Conservation (phyloP, 345 rosid species). For the Citrus unshiu region DNA sequence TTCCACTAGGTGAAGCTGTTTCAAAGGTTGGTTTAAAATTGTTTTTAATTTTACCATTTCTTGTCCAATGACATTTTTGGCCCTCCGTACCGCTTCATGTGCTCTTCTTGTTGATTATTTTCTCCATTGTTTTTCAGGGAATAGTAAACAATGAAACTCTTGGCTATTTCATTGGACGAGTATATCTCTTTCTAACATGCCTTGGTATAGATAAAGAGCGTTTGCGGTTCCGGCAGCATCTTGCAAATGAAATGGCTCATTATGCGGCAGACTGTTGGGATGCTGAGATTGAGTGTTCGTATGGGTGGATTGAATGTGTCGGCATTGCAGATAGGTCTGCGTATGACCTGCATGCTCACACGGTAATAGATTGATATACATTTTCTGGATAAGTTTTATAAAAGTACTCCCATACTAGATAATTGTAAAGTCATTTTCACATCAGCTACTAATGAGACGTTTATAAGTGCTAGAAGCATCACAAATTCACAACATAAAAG, state of each 20-base stretch:
- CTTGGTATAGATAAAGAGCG: slow-evolving; percentile 84
- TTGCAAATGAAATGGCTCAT: slow-evolving; percentile 98
- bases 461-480: not conserved
- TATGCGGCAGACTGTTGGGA: slow-evolving; percentile 99
- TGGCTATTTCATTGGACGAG: slow-evolving; percentile 95
- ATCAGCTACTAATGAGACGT: not conserved
- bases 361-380: slow-evolving; percentile 37
- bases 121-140: slow-evolving; percentile 44
- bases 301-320: slow-evolving; percentile 98
- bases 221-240: slow-evolving; percentile 89
- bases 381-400: not conserved
- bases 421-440: not conserved
- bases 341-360: slow-evolving; percentile 77
- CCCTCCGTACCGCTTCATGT: not conserved
- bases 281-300: slow-evolving; percentile 92
- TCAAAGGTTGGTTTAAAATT: slow-evolving; percentile 44
- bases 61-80: not conserved
- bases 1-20: slow-evolving; percentile 73
- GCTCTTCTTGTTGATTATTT: slow-evolving; percentile 1
- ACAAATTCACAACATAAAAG: not conserved
- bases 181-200: slow-evolving; percentile 69
- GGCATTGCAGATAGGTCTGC: slow-evolving; percentile 99
- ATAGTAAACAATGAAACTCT: slow-evolving; percentile 92
- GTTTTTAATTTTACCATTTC: slow-evolving; percentile 8
- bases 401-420: not conserved